These are phyloP conservation scores for Tetragonia tetragonoides DNA, from an alignment of 148 eudicot species.

Conservation along the genomic window DNA sequence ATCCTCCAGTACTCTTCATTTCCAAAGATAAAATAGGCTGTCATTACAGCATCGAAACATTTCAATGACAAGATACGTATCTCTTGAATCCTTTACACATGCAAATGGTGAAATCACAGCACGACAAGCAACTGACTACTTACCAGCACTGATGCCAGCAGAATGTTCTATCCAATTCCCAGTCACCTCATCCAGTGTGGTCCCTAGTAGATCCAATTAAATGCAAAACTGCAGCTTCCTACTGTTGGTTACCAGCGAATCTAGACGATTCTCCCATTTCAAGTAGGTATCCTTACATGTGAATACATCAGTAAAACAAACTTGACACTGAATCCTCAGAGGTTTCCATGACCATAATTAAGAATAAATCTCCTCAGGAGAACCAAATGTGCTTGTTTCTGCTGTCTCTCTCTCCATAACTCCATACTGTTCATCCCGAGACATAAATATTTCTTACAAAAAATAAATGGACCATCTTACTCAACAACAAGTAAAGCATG, in stretches of 20 bases:
- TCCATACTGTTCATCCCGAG: conserved; percentile 76
- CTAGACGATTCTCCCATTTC: conserved; percentile 94
- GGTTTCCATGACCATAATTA: conserved; percentile 1
- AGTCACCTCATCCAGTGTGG: conserved; percentile 81
- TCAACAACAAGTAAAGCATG: conserved; percentile 17
- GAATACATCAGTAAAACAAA: conserved; percentile 28
- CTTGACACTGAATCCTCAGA: conserved; percentile 9
- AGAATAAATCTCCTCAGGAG: conserved; percentile 54
- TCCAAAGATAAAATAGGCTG: conserved; percentile 91
- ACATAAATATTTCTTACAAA: conserved; percentile 57
- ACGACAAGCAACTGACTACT: conserved; percentile 19
- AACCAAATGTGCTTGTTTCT: conserved; percentile 97
- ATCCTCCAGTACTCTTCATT: conserved; percentile 93
- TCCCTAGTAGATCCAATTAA: conserved; percentile 84
- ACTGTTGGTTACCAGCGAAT: conserved; percentile 84
- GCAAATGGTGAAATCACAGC: conserved; percentile 1
- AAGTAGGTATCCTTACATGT: conserved; percentile 76
- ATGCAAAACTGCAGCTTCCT: conserved; percentile 79
- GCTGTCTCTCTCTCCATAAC: conserved; percentile 92
- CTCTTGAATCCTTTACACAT: conserved; percentile 4
- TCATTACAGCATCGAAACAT: conserved; percentile 29
- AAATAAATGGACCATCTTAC: conserved; percentile 41
- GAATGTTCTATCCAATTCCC: conserved; percentile 95
- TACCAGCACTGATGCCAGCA: conserved; percentile 97
- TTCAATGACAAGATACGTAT: conserved; percentile 16